Conservation (phyloP, 306 rosid genomes). For the Begonia masoniana region DNA sequence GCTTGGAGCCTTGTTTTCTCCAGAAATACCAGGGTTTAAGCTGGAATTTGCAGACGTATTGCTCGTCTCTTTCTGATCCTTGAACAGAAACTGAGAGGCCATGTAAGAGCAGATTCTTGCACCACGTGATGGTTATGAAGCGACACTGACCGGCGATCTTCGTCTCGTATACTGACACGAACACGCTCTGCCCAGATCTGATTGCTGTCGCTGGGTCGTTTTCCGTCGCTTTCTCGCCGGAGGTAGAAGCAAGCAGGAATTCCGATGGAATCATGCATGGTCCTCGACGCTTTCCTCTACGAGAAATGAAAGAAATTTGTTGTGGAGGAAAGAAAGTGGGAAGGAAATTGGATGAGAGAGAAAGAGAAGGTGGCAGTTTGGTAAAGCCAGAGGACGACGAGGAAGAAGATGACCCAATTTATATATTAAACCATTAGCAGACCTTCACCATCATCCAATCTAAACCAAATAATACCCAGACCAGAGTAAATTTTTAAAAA, state of each 20-base stretch:
- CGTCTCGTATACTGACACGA: conserved; percentile 55
- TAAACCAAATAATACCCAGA: too few relatives aligned
- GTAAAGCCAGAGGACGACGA: too few relatives aligned
- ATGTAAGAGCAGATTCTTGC: conserved; percentile 65
- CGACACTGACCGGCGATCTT: conserved; percentile 66
- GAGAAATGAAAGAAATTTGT: too few relatives aligned
- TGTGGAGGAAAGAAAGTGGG: too few relatives aligned
- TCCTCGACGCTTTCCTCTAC: neutral
- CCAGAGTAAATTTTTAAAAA: too few relatives aligned
- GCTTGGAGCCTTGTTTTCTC: conserved; percentile 81
- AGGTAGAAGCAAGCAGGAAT: conserved; percentile 69
- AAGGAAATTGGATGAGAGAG: too few relatives aligned
- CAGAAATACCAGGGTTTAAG: conserved; percentile 92
- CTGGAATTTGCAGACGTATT: conserved; percentile 61
- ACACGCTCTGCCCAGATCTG: conserved; percentile 55
- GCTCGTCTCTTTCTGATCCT: conserved; percentile 35
- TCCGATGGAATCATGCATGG: conserved; percentile 76
- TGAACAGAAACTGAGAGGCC: conserved; percentile 70
- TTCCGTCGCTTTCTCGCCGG: conserved; percentile 26
- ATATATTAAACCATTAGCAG: too few relatives aligned
- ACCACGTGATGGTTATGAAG: conserved; percentile 73
- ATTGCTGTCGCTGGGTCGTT: conserved; percentile 30
- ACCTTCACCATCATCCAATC: too few relatives aligned
- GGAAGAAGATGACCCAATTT: too few relatives aligned
- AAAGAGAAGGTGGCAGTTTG: too few relatives aligned